Percentiles rank a stretch among this genome's conserved stretches.
phyloP scores from a whole-genome alignment of 768 basidiomycete species.

The Coprinopsis cinerea region DNA sequence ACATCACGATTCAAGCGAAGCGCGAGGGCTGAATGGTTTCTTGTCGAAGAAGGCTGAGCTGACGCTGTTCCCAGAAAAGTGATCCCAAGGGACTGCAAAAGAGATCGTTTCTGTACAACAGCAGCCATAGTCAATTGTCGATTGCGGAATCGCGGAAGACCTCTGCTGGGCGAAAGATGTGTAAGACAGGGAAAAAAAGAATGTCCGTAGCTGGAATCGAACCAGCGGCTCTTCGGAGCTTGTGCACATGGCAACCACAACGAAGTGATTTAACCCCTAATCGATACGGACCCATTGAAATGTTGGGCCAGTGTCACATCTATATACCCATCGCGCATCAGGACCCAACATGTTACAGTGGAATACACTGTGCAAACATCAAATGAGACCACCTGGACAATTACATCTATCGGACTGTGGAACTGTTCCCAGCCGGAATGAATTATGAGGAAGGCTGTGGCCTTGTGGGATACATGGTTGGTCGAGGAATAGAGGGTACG shows the following conservation, averaged over 20 bases:
- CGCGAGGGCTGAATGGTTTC: constrained; percentile 73
- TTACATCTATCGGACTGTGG: neutral
- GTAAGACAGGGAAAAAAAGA: too few relatives aligned
- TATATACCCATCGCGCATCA: too few relatives aligned
- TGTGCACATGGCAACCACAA: constrained; percentile 17
- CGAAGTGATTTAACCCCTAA: constrained; percentile 31
- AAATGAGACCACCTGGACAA: neutral
- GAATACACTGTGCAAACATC: neutral
- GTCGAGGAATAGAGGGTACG: constrained; percentile 27
- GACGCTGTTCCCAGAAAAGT: constrained; percentile 82
- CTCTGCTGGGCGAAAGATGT: neutral
- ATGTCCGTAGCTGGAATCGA: constrained; percentile 30
- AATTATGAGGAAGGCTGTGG: neutral
- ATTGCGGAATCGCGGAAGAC: neutral
- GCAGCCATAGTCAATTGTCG: constrained; percentile 8
- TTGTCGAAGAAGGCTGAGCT: constrained; percentile 71
- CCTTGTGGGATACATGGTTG: constrained; percentile 12
- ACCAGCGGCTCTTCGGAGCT: constrained; percentile 26
- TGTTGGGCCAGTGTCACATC: neutral
- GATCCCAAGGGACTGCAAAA: constrained; percentile 38
- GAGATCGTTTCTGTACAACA: constrained; percentile 4
- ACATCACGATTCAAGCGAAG: constrained; percentile 62
- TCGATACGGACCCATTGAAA: constrained; percentile 19
- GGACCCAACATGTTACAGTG: too few relatives aligned
- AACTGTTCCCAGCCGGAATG: neutral